Evolutionary conservation across 2,329 filamentous ascomycete genomes (phyloP), one percentile per base, ranked within the genome.

Genomic region (Lecanicillium sp.): DNA sequence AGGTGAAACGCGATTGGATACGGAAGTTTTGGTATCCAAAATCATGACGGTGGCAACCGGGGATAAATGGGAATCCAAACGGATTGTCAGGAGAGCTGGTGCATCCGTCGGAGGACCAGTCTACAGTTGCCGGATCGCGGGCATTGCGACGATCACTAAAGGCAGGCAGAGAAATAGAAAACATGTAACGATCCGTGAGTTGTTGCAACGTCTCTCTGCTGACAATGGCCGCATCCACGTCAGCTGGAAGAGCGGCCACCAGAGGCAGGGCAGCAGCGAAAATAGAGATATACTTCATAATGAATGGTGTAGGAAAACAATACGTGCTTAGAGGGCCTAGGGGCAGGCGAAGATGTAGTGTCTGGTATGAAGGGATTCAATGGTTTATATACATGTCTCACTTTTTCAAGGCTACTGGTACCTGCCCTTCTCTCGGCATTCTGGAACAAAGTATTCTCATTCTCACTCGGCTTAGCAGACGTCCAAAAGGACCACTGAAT

Each of bases 21-120:
- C 35, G 33, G 33, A 55, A 66, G 49, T 68, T 68, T 29, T 57
- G 51, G 47, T 62, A 63, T 11, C 64, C 64, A 39, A 68, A 69
- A 44, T 69, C 65, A 42, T 69, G 65, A 18, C 65, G 60, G 36
- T 60, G 48, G 53, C 60, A 64, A 7, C 48, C 50, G 9, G 46
- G 44, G 18, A 39, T 28, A 34, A 57, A 59, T 33, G 53, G 41
- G 41, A 48, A 58, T 5, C 49, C 47, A 3, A 39, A 35, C 1
- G 50, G 54, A 29, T 51, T 50, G 43, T 54, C 49, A 6, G 50
- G 52, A 4, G 47, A 39, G n/a, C 20, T 30, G 30, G 46, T 41
- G 46, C 53, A 56, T 35, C 46, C 45, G 40, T 54, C 49, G 7
- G 49, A 49, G 3, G 29, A 12, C 50, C 49, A 56, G 41, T 50